Conservation (phyloP, 1,284 basidiomycete species). For the Ceratobasidium sp. region DNA sequence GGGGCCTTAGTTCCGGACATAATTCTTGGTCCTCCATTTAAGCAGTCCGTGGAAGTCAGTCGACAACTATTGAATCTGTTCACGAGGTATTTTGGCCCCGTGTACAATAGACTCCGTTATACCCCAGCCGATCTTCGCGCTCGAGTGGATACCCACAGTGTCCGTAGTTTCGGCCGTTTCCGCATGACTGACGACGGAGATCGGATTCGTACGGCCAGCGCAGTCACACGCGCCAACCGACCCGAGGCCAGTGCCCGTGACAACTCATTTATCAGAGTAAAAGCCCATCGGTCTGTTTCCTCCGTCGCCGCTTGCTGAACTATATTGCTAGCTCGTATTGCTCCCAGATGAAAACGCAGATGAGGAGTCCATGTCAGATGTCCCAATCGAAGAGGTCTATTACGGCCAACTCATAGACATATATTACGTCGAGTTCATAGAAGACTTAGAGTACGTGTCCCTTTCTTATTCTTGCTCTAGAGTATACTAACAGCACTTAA, state of each 20-base stretch:
- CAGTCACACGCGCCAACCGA: neutral
- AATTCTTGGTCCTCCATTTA: neutral
- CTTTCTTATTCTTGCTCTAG: neutral
- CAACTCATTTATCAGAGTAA: constrained; percentile 17
- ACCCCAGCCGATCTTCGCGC: neutral
- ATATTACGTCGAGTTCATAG: constrained; percentile 16
- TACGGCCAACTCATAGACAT: constrained; percentile 19
- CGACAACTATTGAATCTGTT: neutral
- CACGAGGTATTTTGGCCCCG: neutral
- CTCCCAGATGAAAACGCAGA: constrained; percentile 11
- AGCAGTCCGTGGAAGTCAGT: neutral
- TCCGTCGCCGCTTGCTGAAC: too few species aligned
- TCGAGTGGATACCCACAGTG: neutral
- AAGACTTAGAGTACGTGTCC: neutral
- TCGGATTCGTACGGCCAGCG: constrained; percentile 1
- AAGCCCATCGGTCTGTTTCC: too few species aligned
- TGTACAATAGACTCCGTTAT: neutral
- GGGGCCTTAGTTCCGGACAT: neutral
- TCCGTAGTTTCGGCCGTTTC: neutral
- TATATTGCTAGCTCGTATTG: neutral
- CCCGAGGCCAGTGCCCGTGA: neutral
- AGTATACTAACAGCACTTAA: neutral
- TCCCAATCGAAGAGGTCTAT: neutral
- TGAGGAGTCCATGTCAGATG: neutral
- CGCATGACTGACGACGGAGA: neutral